Conservation (phyloP, 805 yeast genomes). For the Metschnikowia baotianmanensis region DNA sequence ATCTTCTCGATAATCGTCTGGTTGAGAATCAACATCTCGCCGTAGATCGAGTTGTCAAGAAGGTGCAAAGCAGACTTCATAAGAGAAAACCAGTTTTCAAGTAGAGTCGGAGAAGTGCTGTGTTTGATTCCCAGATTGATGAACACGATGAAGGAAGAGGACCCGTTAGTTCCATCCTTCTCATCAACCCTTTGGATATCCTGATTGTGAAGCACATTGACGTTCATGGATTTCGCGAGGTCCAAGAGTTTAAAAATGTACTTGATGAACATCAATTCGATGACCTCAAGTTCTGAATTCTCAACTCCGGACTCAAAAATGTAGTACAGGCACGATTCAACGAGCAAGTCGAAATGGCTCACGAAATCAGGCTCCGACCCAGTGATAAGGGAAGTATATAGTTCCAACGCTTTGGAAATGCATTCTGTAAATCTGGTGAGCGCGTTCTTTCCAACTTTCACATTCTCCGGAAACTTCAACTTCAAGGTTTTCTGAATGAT, state of each 20-base stretch:
- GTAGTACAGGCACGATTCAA: conserved; percentile 34
- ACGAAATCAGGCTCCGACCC: conserved; percentile 58
- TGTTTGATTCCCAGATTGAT: conserved; percentile 48
- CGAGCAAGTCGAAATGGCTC: conserved; percentile 39
- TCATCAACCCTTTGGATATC: no score
- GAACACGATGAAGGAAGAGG: conserved; percentile 40
- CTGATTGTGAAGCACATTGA: conserved; percentile 30
- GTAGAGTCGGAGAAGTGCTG: conserved; percentile 41
- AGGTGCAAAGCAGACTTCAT: conserved; percentile 51
- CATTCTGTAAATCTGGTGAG: conserved; percentile 26
- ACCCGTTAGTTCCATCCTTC: conserved; percentile 25
- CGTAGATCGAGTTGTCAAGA: conserved; percentile 52
- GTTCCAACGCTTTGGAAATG: conserved; percentile 39
- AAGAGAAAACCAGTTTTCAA: conserved; percentile 49
- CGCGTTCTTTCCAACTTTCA: conserved; percentile 20
- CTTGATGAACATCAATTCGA: conserved; percentile 27
- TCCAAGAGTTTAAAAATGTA: conserved; percentile 30
- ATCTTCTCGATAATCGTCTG: conserved; percentile 48
- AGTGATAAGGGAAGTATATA: conserved; percentile 45
- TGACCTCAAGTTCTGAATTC: conserved; percentile 26
- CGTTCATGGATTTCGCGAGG: conserved; percentile 27
- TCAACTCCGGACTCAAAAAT: conserved; percentile 11
- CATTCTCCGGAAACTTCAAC: conserved; percentile 20
- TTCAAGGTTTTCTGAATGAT: conserved; percentile 47
- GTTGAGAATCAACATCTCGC: conserved; percentile 52